phyloP scores from a whole-genome alignment of 1,284 basidiomycete genomes.

The Irpex sp. region DNA sequence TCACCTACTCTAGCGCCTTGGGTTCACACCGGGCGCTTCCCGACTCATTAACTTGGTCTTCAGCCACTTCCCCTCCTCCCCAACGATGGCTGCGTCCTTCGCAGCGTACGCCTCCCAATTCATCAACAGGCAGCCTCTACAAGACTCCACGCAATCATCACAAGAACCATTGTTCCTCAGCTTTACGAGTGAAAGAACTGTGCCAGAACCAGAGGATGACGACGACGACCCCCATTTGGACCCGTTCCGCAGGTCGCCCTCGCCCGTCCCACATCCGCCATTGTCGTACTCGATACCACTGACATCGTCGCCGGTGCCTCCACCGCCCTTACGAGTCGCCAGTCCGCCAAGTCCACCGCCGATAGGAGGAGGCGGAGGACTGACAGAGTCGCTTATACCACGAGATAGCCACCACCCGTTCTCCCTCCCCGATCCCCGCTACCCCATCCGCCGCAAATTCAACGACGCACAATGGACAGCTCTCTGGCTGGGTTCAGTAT shows the following conservation, averaged over 20 bases:
- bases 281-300: conserved; percentile 15
- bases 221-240: conserved; percentile 71
- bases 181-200: conserved; percentile 65
- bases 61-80: conserved; percentile 39
- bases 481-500: conserved; percentile 58
- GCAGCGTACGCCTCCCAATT: conserved; percentile 68
- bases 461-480: conserved; percentile 71
- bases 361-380: conserved; percentile 8
- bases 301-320: neutral
- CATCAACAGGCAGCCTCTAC: conserved; percentile 48
- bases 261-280: conserved; percentile 43
- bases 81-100: conserved; percentile 71
- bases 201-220: conserved; percentile 58
- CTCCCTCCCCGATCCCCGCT: conserved; percentile 69
- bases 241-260: conserved; percentile 43
- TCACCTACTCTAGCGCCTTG: neutral
- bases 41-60: neutral
- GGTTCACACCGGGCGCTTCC: neutral
- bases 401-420: conserved; percentile 64
- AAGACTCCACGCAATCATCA: conserved; percentile 44
- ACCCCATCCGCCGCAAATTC: conserved; percentile 62
- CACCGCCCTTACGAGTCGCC: conserved; percentile 33
- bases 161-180: conserved; percentile 80
- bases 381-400: conserved; percentile 69
- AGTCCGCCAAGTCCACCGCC: conserved; percentile 25